Conservation (phyloP, 129 eudicot genomes). For the Arctium minus region DNA sequence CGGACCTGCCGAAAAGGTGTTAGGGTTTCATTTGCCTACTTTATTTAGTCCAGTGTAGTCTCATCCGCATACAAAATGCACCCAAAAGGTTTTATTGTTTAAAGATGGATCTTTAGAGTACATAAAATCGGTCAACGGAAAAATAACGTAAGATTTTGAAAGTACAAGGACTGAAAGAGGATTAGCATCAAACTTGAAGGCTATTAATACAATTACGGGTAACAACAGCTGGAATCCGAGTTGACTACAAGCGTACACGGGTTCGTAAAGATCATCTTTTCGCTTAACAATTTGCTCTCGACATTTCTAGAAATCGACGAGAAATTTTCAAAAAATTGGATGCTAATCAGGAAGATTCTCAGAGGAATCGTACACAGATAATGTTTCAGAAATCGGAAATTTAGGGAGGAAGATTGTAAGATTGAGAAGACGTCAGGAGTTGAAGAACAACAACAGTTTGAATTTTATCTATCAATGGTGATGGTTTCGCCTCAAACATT, state of each 20-base stretch:
- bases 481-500: constrained; percentile 41
- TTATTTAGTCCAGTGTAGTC: neutral
- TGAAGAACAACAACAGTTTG: constrained; percentile 5
- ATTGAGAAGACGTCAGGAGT: neutral
- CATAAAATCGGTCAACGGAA: neutral
- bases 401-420: neutral
- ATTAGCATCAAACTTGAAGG: neutral
- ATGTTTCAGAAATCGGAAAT: neutral
- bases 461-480: constrained; percentile 21
- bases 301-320: neutral
- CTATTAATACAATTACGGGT: neutral
- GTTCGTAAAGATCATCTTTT: neutral
- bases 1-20: too few relatives aligned
- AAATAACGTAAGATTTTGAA: neutral
- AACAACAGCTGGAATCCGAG: constrained; percentile 29
- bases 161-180: constrained; percentile 1
- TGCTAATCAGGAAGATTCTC: neutral
- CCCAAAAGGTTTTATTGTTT: neutral
- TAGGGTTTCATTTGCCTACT: too few relatives aligned
- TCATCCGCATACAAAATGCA: too few relatives aligned
- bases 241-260: constrained; percentile 17
- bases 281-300: neutral
- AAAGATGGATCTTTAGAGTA: neutral
- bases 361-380: neutral
- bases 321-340: neutral